Conservation (phyloP, 2,329 filamentous ascomycete genomes). For the Arthrocladium fulminans region DNA sequence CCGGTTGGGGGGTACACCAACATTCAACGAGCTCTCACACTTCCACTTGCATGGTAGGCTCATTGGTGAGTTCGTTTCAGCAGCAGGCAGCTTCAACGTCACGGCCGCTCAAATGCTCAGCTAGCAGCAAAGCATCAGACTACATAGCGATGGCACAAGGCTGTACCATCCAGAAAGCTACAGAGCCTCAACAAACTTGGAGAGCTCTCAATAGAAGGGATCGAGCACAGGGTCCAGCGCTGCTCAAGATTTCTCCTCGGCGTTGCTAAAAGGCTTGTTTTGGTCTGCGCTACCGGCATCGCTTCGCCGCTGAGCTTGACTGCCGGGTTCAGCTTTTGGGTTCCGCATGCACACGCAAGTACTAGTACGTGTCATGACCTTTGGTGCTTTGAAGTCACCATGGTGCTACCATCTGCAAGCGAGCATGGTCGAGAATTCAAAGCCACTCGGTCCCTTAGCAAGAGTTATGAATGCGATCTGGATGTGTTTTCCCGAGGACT, state of each 20-base stretch:
- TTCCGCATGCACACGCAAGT: neutral
- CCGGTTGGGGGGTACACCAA: too few species aligned
- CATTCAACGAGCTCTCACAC: too few species aligned
- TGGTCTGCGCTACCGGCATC: neutral
- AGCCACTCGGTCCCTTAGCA: neutral
- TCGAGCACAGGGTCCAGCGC: neutral
- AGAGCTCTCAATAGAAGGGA: neutral
- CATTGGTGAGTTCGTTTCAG: too few species aligned
- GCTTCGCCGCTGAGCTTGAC: too few species aligned
- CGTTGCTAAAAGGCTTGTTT: neutral
- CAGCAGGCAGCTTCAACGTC: too few species aligned
- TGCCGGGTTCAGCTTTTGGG: too few species aligned
- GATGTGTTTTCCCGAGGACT: neutral
- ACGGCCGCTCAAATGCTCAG: too few species aligned
- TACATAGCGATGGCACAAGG: too few species aligned
- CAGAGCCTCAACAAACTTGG: too few species aligned
- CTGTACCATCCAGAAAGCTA: too few species aligned
- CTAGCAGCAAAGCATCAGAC: too few species aligned
- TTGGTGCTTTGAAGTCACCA: neutral
- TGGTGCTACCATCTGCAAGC: constrained; percentile 1
- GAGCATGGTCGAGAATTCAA: neutral
- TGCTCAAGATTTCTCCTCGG: neutral
- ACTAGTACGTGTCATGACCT: neutral
- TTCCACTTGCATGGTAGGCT: too few species aligned
- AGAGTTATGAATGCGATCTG: neutral